Percentiles rank a stretch among this genome's conserved stretches.
phyloP scores from a whole-genome alignment of 1,284 basidiomycete species.

The Rhodotorula sp. region DNA sequence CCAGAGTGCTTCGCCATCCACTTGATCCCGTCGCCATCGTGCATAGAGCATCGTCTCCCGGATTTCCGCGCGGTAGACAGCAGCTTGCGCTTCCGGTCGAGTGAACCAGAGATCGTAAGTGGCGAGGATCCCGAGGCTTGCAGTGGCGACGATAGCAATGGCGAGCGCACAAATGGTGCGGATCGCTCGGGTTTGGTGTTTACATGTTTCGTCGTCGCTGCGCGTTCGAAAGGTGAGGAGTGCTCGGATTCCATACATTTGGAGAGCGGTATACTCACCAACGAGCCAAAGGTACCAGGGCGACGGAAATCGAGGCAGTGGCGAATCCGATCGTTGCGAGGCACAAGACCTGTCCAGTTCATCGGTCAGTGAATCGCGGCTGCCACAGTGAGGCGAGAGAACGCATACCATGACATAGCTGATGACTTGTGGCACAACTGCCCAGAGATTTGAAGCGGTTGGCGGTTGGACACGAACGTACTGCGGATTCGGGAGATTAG shows the following conservation, averaged over 20 bases:
- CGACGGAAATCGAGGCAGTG: too few species aligned
- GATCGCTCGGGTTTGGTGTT: not conserved
- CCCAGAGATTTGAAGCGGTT: not conserved
- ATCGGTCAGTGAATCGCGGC: too few species aligned
- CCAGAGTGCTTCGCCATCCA: not conserved
- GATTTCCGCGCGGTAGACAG: not conserved
- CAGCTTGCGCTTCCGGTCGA: not conserved
- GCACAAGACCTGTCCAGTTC: not conserved
- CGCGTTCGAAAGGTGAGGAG: not conserved
- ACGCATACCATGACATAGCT: not conserved
- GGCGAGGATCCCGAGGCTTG: constrained; percentile 8
- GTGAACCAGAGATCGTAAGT: not conserved
- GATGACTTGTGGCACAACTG: not conserved
- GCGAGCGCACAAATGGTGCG: not conserved
- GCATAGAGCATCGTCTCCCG: not conserved
- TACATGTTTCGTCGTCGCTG: not conserved
- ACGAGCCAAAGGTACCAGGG: not conserved
- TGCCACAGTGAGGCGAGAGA: too few species aligned
- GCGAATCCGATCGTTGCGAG: not conserved
- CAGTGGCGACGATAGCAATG: constrained; percentile 1
- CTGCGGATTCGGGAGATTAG: too few species aligned
- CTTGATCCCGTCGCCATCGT: not conserved
- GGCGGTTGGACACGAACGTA: accelerated
- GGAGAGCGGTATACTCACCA: not conserved
- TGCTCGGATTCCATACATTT: not conserved